phyloP scores from a whole-genome alignment of 2,329 filamentous ascomycete species.

The Talaromyces pinophilus region DNA sequence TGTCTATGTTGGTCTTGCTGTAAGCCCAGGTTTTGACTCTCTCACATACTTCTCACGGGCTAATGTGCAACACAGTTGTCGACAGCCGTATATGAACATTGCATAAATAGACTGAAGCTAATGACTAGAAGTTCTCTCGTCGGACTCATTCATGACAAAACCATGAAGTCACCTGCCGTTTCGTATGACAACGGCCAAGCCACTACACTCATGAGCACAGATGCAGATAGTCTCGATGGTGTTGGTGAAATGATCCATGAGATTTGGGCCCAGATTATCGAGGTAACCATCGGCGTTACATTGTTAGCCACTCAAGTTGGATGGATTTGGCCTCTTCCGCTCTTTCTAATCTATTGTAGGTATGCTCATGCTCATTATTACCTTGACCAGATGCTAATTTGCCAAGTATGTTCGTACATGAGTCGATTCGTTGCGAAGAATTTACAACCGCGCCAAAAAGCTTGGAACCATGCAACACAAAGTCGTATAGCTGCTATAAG shows the following conservation, averaged over 20 bases:
- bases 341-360: slow-evolving; percentile 42
- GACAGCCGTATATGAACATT: slow-evolving; percentile 45
- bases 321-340: slow-evolving; percentile 46
- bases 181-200: slow-evolving; percentile 40
- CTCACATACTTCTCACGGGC: not conserved
- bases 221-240: slow-evolving; percentile 47
- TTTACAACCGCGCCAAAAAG: slow-evolving; percentile 43
- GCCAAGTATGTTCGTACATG: slow-evolving; percentile 36
- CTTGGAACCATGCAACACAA: slow-evolving; percentile 55
- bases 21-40: not conserved
- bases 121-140: slow-evolving; percentile 47
- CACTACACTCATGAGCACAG: slow-evolving; percentile 49
- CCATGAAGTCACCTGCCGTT: slow-evolving; percentile 33
- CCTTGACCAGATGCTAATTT: not conserved
- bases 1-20: slow-evolving; percentile 42
- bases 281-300: slow-evolving; percentile 50
- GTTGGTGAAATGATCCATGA: slow-evolving; percentile 47
- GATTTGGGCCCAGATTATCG: slow-evolving; percentile 47
- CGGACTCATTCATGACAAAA: slow-evolving; percentile 53
- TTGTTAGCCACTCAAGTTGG: slow-evolving; percentile 46
- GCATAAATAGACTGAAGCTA: slow-evolving; percentile 46
- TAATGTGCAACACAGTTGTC: slow-evolving; percentile 31
- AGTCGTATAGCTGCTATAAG: slow-evolving; percentile 52
- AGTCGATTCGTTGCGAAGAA: slow-evolving; percentile 39
- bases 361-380: not conserved